These are phyloP conservation scores for Saccharomycopsis hybrid DNA, from an alignment of 1,139 yeast genomes.

Conservation along the genomic window DNA sequence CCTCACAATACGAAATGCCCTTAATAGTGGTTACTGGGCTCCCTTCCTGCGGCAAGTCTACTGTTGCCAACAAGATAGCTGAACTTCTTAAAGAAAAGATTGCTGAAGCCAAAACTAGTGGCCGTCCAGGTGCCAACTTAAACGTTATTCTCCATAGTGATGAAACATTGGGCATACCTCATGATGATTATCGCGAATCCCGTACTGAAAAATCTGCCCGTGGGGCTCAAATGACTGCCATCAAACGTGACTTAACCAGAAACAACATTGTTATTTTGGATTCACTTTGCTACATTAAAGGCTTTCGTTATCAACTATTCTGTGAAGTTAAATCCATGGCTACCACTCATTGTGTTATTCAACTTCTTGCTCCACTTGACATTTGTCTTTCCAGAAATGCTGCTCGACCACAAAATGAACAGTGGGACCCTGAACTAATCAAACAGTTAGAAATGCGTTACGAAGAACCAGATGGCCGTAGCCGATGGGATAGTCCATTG, in stretches of 20 bases:
- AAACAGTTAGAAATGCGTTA: constrained; percentile 73
- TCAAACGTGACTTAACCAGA: constrained; percentile 69
- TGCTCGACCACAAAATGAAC: constrained; percentile 24
- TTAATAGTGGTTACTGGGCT: constrained; percentile 75
- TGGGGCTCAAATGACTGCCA: constrained; percentile 82
- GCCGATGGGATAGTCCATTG: constrained; percentile 93
- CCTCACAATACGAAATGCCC: too few species aligned
- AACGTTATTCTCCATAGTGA: constrained; percentile 70
- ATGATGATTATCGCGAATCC: constrained; percentile 62
- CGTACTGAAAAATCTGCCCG: constrained; percentile 73
- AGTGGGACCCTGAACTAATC: constrained; percentile 67
- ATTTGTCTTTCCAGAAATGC: constrained; percentile 50
- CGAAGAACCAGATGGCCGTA: constrained; percentile 85
- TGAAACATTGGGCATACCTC: constrained; percentile 66
- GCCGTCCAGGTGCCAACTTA: constrained; percentile 44
- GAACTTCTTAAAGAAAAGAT: constrained; percentile 44
- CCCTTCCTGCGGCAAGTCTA: constrained; percentile 82
- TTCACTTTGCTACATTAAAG: constrained; percentile 85
- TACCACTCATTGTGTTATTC: constrained; percentile 80
- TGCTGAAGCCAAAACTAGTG: constrained; percentile 31
- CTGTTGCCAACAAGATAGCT: constrained; percentile 56
- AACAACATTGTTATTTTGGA: constrained; percentile 76
- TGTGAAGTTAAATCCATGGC: constrained; percentile 85
- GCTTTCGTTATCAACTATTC: constrained; percentile 86
- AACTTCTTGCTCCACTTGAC: constrained; percentile 63